Conservation (phyloP, 116 monocot genomes). For the Posidonia oceanica region DNA sequence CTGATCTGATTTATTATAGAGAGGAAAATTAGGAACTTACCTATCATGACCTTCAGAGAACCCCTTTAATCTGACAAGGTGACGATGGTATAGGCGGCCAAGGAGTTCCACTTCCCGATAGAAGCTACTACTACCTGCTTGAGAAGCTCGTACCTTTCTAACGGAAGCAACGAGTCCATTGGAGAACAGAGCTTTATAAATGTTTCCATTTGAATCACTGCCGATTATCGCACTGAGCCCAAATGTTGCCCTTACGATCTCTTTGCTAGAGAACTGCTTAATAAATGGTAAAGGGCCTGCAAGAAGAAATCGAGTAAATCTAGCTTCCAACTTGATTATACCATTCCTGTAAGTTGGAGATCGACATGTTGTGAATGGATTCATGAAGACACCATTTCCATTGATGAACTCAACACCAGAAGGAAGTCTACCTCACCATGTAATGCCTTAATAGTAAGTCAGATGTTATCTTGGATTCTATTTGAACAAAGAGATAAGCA, state of each 20-base stretch:
- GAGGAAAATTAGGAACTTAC: constrained; percentile 8
- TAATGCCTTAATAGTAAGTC: too few species aligned
- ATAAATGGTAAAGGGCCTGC: constrained; percentile 35
- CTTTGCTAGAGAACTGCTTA: constrained; percentile 50
- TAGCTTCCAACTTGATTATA: background rate
- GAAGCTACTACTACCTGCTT: constrained; percentile 31
- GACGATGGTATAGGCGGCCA: constrained; percentile 61
- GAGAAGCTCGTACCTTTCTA: constrained; percentile 21
- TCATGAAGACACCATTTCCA: background rate
- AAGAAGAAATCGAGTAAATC: background rate
- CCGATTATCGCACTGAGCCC: constrained; percentile 58
- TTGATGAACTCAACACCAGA: too few species aligned
- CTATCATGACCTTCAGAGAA: constrained; percentile 67
- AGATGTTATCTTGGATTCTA: too few species aligned
- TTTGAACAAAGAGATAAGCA: too few species aligned
- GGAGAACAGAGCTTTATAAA: constrained; percentile 70
- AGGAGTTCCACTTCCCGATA: constrained; percentile 40
- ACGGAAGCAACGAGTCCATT: constrained; percentile 57
- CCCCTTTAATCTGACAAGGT: constrained; percentile 57
- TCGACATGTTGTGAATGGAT: background rate
- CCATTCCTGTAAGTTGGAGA: background rate
- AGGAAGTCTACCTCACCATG: too few species aligned
- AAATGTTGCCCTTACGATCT: constrained; percentile 64
- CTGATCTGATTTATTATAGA: background rate
- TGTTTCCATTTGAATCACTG: constrained; percentile 37